Evolutionary conservation across 495 filamentous ascomycete species (phyloP).

Genomic region (Penicillium simplicissimum): DNA sequence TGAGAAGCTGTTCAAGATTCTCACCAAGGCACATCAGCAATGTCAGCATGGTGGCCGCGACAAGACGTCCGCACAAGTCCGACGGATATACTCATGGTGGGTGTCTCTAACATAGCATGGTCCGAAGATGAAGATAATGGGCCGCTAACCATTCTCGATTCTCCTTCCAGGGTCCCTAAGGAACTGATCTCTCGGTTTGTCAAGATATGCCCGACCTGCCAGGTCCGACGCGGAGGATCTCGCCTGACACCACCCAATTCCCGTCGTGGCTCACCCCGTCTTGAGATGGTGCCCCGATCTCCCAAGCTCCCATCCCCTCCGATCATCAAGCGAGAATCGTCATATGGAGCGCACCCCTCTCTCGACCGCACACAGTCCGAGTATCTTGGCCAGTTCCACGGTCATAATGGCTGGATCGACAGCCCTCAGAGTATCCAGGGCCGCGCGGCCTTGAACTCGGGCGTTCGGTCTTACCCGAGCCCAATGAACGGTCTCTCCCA

Average conservation of each 20-base stretch:
- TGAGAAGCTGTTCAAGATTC: conserved; percentile 57
- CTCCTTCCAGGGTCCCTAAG: conserved; percentile 51
- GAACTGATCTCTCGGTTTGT: conserved; percentile 60
- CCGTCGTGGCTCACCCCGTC: conserved; percentile 42
- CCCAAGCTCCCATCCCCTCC: conserved; percentile 46
- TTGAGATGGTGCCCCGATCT: conserved; percentile 40
- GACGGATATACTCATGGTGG: conserved; percentile 59
- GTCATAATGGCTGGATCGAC: conserved; percentile 32
- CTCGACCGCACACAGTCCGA: conserved; percentile 36
- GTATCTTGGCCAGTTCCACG: conserved; percentile 33
- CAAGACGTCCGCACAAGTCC: conserved; percentile 59
- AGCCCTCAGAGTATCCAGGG: conserved; percentile 28
- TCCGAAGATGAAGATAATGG: background rate
- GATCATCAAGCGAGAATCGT: conserved; percentile 40
- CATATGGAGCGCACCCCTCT: conserved; percentile 24
- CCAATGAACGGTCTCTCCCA: conserved; percentile 29
- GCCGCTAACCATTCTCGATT: conserved; percentile 12
- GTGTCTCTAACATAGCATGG: conserved; percentile 4
- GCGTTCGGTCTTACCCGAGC: conserved; percentile 30
- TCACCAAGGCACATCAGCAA: conserved; percentile 57
- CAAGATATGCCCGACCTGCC: conserved; percentile 56
- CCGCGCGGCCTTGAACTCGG: conserved; percentile 22
- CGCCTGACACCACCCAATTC: conserved; percentile 49
- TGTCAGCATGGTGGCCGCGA: conserved; percentile 62
- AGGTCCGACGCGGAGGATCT: conserved; percentile 47